A percentile compares a stretch with the other conserved stretches of the same genome.
These are phyloP conservation scores for Picea sitchensis DNA, from an alignment of 75 land plant species.

Conservation along the genomic window DNA sequence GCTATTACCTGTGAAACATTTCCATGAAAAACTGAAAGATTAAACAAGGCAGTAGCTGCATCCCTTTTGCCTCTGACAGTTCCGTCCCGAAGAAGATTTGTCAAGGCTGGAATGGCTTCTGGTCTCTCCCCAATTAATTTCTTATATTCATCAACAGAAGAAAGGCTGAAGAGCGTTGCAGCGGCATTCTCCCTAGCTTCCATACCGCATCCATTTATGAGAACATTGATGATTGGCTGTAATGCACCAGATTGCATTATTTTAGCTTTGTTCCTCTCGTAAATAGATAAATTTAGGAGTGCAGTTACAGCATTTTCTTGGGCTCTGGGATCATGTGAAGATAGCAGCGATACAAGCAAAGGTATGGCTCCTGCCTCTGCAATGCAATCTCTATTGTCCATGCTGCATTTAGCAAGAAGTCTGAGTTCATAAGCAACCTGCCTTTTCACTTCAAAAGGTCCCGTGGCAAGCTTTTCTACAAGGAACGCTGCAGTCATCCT, in stretches of 20 bases:
- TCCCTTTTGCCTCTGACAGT: slow-evolving; percentile 56
- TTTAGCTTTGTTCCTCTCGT: slow-evolving; percentile 48
- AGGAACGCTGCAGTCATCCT: slow-evolving; percentile 42
- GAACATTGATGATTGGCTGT: slow-evolving; percentile 43
- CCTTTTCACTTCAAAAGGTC: slow-evolving; percentile 44
- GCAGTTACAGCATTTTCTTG: slow-evolving; percentile 86
- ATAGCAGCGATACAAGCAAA: slow-evolving; percentile 7
- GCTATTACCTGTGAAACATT: slow-evolving; percentile 39
- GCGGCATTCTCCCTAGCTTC: slow-evolving; percentile 41
- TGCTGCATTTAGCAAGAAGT: slow-evolving; percentile 63
- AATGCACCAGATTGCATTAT: slow-evolving; percentile 64
- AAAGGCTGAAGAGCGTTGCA: slow-evolving; percentile 49
- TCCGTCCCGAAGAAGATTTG: slow-evolving; percentile 42
- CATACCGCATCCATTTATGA: slow-evolving; percentile 38
- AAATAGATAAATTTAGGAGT: slow-evolving; percentile 67
- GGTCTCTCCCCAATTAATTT: slow-evolving; percentile 39
- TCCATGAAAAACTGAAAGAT: slow-evolving; percentile 42
- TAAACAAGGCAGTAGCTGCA: slow-evolving; percentile 70
- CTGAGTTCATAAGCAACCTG: slow-evolving; percentile 68
- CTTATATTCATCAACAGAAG: slow-evolving; percentile 61
- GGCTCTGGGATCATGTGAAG: slow-evolving; percentile 34
- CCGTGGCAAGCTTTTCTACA: slow-evolving; percentile 55
- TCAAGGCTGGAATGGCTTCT: slow-evolving; percentile 49
- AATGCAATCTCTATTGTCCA: slow-evolving; percentile 53
- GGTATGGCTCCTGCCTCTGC: too few relatives aligned